Percentiles rank a stretch among this genome's conserved stretches.
These are phyloP conservation scores for Capronia epimyces DNA, from an alignment of 2,329 filamentous ascomycete genomes.

Conservation along the genomic window DNA sequence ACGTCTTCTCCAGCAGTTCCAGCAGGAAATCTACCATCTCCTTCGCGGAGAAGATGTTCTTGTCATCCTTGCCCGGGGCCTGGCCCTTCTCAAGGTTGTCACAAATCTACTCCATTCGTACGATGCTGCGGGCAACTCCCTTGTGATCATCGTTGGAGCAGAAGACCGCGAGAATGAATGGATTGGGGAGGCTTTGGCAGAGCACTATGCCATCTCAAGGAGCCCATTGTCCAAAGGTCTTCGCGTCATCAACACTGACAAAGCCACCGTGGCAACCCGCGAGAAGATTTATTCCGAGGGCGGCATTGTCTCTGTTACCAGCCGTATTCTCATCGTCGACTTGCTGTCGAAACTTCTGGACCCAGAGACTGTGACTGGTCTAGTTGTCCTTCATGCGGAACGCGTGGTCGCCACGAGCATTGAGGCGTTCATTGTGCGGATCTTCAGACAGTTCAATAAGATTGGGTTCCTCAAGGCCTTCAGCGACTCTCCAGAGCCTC, in stretches of 20 bases:
- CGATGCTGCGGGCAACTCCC: constrained; percentile 89
- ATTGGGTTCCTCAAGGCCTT: constrained; percentile 91
- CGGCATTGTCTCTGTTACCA: constrained; percentile 93
- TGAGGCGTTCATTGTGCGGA: constrained; percentile 90
- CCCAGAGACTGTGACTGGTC: constrained; percentile 76
- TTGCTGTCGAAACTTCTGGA: constrained; percentile 75
- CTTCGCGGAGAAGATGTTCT: constrained; percentile 88
- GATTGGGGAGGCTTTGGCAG: constrained; percentile 92
- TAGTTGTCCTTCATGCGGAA: constrained; percentile 85
- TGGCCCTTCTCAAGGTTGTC: constrained; percentile 84
- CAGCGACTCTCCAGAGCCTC: constrained; percentile 86
- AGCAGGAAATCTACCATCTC: constrained; percentile 91
- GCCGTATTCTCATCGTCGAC: constrained; percentile 89
- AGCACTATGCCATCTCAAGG: constrained; percentile 87
- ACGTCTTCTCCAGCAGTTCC: constrained; percentile 59
- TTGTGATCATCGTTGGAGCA: constrained; percentile 82
- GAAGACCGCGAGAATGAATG: constrained; percentile 91
- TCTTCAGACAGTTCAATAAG: constrained; percentile 94
- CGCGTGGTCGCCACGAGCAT: constrained; percentile 74
- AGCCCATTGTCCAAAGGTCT: constrained; percentile 76
- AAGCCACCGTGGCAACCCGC: constrained; percentile 75
- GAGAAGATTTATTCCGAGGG: constrained; percentile 89
- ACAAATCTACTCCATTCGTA: constrained; percentile 97
- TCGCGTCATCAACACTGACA: constrained; percentile 89
- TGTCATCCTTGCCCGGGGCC: constrained; percentile 81